Base-by-base conservation (phyloP, 1,139 yeast species). In the Pichia sp. region DNA sequence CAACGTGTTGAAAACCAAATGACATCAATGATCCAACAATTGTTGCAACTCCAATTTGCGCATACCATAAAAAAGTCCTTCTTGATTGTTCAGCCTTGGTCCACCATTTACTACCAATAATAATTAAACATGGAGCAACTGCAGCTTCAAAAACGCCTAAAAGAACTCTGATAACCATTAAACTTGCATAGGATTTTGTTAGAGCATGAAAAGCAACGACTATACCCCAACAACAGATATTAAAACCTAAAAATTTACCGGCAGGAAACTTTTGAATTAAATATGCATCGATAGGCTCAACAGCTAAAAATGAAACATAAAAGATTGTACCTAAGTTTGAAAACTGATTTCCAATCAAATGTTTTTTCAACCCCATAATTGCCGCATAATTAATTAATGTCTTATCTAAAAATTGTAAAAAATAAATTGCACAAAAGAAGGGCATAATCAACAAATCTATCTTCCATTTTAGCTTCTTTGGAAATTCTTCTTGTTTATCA, bases 311-410 rank as follows among this genome's bases (percentile, higher is more conserved):
- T 5, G 48, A 46, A 42, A 77, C 59, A 57, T 77, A 78, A 51
- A 77, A 78, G 1, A 77, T 71, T 4, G 79, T 68, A 35, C 49
- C 46, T 11, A 50, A 37, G 49, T 53, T 53, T 9, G 53, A 37
- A 36, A 52, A 65, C 34, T 63, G 55, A 45, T 63, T 58, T 3
- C 63, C 64, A n/a, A 41, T 38, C 9, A 56, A 44, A n/a, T 59
- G 60, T 7, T 61, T 58, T 56, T 71, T 71, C 45, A 76, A 70
- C 1, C 80, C 80, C 78, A 75, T 74, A 1, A 75, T 78, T 1
- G 77, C 75, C 2, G 79, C 73, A 58, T 51, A 53, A 25, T 45
- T 45, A 10, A 53, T 40, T 6, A 44, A 40, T 3, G 52, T 42
- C 36, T 53, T 53, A 27, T 53, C 56, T 26, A 51, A 36, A 29